Base-by-base conservation (phyloP, 306 rosid genomes). In the Delonix regia region DNA sequence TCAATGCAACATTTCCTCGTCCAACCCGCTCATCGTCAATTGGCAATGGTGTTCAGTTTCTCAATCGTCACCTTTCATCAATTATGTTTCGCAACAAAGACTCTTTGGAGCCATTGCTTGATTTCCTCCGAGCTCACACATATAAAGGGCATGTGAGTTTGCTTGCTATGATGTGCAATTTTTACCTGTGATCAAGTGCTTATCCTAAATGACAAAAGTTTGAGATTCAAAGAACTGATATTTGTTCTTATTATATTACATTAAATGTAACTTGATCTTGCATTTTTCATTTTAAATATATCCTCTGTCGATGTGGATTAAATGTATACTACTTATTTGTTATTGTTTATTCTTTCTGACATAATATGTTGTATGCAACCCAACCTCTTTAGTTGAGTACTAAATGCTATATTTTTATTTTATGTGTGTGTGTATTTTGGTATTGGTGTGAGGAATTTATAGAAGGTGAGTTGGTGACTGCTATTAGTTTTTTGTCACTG, bases 31-130 rank as follows among this genome's bases (percentile, higher is more conserved):
- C 99, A 41, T 91, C 99, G 19, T 95, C 97, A 67, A 95, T 95
- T 79, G 99, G 99, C 72, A 95, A 95, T 86, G 98, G 99, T 25
- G 99, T 95, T 78, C 96, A 92, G 76, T 95, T 95, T 76, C 99
- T 95, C 81, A 95, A 95, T 14, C 97, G 97, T 66, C 97, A 95
- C 86, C 96, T 95, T 57, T 95, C 99, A 30, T 95, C 99, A 27
- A 81, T 0, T 19, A 88, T 95, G 98, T 95, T 95, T 73, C 97
- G 82, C 19, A 92, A 86, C 90, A 92, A 83, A 85, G 97, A 95
- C 48, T 86, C 86, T 13, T 81, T 95, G 83, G 90, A 87, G 75
- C 98, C 99, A 67, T 81, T 95, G 78, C 92, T 95, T 49, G 92
- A 92, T 81, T 95, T 95, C 87, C 99, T 95, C 73, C 89, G 97